Evolutionary conservation across 208 protist species (phyloP), one percentile per base, ranked within the genome.

Genomic region (Crithidia acanthocephali): DNA sequence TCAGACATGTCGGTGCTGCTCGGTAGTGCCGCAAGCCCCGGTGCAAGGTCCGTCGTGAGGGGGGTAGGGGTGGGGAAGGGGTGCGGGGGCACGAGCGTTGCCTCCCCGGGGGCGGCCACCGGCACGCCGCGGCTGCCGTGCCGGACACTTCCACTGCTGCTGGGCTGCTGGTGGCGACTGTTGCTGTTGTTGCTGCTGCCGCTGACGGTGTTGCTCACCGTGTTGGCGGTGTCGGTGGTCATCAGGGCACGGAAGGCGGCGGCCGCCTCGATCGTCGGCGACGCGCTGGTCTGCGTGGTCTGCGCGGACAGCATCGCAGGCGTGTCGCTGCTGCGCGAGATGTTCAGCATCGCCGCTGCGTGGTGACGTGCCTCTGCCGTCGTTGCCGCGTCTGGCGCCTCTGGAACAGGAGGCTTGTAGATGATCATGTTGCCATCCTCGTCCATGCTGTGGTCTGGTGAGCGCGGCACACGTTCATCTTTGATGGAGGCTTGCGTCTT

Each of bases 1-100:
- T 7, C 48, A 4, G 50, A 58, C 33, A 68, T 48, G 48, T 68
- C 62, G 0, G 62, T 47, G 48, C 62, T 58, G 62, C 48, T 58
- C 10, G 48, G 62, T 35, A 56, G 11, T 13, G 16, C 11, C 30
- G 32, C 28, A 11, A 58, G n/a, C 1, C 4, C 33, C 4, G 47
- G 62, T 13, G 40, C 48, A 22, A 68, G 48, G 23, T 58, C 48
- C 3, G 48, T 58, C 0, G 47, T 11, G 33, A 68, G 62, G 45
- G 47, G 47, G 2, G 44, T 67, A 3, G 44, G 47, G 0, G 61
- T 52, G 47, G 47, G n/a, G 22, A 45, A 42, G 22, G 61, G 15
- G 9, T 58, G 62, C 11, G 62, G 13, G 15, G 62, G 23, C 3
- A 56, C 23, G 5, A 56, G 30, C 4, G 15, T 44, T 0, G 18